phyloP scores from a whole-genome alignment of 352 stramenopile genomes.

The Globisporangium splendens region DNA sequence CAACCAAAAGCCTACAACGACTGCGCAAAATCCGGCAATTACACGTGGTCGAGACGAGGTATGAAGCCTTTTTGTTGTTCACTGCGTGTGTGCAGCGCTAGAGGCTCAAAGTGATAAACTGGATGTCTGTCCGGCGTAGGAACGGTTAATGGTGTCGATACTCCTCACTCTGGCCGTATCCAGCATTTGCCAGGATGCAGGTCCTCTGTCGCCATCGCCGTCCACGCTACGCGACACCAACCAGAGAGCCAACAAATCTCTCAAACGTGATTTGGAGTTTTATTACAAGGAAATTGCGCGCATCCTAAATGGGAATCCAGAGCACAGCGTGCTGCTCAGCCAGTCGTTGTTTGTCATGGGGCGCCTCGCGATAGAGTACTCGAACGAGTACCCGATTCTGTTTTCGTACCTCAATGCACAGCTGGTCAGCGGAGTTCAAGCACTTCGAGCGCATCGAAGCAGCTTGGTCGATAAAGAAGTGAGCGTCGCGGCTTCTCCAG shows the following conservation, averaged over 20 bases:
- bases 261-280: constrained; percentile 70
- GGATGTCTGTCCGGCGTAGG: constrained; percentile 2
- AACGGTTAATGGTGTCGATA: constrained; percentile 28
- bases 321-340: constrained; percentile 26
- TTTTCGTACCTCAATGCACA: constrained; percentile 47
- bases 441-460: constrained; percentile 11
- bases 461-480: background rate
- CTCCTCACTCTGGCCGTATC: constrained; percentile 25
- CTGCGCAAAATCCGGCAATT: background rate
- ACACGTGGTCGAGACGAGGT: constrained; percentile 14
- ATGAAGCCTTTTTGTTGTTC: background rate
- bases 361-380: constrained; percentile 33
- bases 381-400: constrained; percentile 44
- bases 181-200: constrained; percentile 22
- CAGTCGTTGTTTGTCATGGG: constrained; percentile 53
- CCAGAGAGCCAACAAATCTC: constrained; percentile 27
- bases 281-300: constrained; percentile 72
- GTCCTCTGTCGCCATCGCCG: background rate
- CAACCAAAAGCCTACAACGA: background rate
- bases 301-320: constrained; percentile 20
- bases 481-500: too few species aligned
- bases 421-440: constrained; percentile 24
- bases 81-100: background rate
- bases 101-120: too few species aligned
- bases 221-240: background rate